A percentile compares a stretch with the other conserved stretches of the same genome.
These are phyloP conservation scores for Fraxinus platypoda DNA, from an alignment of 305 asterid genomes.

Conservation along the genomic window DNA sequence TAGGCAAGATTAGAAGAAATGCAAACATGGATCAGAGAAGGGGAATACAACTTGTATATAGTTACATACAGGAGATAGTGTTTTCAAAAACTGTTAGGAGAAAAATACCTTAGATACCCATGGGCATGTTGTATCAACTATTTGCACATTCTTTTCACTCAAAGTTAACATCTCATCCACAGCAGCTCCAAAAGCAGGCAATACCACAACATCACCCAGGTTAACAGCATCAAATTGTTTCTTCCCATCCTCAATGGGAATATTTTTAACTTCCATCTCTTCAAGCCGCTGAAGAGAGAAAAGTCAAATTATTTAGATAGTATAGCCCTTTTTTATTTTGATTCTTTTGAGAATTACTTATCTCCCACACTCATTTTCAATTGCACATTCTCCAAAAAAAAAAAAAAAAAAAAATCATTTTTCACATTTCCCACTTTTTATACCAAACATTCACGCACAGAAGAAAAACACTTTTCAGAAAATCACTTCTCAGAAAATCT, in stretches of 20 bases:
- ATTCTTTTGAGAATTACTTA: neutral
- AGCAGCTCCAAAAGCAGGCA: slow-evolving; percentile 97
- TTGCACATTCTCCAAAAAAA: neutral
- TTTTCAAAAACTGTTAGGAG: neutral
- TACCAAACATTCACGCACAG: neutral
- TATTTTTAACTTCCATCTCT: slow-evolving; percentile 67
- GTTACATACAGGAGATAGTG: slow-evolving; percentile 5
- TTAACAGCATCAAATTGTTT: slow-evolving; percentile 71
- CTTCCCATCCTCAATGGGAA: slow-evolving; percentile 60
- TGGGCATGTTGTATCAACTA: slow-evolving; percentile 98
- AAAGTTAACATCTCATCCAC: slow-evolving; percentile 83
- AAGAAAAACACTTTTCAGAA: too few relatives aligned
- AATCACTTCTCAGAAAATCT: neutral
- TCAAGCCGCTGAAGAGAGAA: slow-evolving; percentile 55
- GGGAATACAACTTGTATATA: neutral
- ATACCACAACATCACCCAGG: slow-evolving; percentile 80
- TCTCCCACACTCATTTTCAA: neutral
- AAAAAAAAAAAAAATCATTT: too few relatives aligned
- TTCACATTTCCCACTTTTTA: neutral
- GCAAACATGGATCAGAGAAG: slow-evolving; percentile 1
- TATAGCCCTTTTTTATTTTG: neutral
- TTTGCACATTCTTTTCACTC: slow-evolving; percentile 80
- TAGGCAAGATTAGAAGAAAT: neutral
- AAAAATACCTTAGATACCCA: slow-evolving; percentile 90
- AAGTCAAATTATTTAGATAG: slow-evolving; percentile 11